Conservation (phyloP, 805 yeast species). For the Candida silvicultrix region DNA sequence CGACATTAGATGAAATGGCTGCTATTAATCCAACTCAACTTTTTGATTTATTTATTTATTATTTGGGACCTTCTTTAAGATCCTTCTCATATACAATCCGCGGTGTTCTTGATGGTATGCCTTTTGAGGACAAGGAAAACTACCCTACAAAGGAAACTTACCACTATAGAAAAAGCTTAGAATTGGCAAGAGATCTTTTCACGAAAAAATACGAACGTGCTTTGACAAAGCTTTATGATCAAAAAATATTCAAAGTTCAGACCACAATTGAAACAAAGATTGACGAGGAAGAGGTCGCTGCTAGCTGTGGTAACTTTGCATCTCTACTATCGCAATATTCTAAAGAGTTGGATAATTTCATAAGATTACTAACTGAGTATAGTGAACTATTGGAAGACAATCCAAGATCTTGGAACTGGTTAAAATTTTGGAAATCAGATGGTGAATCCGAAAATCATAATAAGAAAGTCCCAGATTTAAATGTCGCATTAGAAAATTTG, state of each 20-base stretch:
- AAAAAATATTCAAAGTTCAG: conserved; percentile 10
- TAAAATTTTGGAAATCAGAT: conserved; percentile 40
- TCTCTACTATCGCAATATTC: conserved; percentile 59
- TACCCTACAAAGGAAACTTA: conserved; percentile 32
- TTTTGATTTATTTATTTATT: conserved; percentile 58
- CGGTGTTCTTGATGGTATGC: conserved; percentile 52
- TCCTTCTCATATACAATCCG: conserved; percentile 59
- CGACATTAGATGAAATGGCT: conserved; percentile 10
- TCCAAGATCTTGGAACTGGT: conserved; percentile 41
- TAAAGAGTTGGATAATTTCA: conserved; percentile 44
- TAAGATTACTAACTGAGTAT: conserved; percentile 38
- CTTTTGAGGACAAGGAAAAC: conserved; percentile 37
- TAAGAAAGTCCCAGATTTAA: conserved; percentile 8
- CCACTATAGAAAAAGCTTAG: conserved; percentile 40
- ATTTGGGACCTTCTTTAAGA: conserved; percentile 68
- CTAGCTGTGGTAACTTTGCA: conserved; percentile 77
- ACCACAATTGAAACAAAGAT: conserved; percentile 32
- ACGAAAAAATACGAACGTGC: conserved; percentile 51
- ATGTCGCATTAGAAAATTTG: conserved; percentile 9
- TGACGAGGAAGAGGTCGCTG: conserved; percentile 76
- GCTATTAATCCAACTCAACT: conserved; percentile 32
- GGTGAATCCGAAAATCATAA: background rate
- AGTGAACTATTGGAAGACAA: conserved; percentile 11
- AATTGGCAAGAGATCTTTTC: conserved; percentile 48
- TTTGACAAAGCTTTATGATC: conserved; percentile 47